phyloP scores from a whole-genome alignment of 2,329 filamentous ascomycete species.

The Penicillium sp. region DNA sequence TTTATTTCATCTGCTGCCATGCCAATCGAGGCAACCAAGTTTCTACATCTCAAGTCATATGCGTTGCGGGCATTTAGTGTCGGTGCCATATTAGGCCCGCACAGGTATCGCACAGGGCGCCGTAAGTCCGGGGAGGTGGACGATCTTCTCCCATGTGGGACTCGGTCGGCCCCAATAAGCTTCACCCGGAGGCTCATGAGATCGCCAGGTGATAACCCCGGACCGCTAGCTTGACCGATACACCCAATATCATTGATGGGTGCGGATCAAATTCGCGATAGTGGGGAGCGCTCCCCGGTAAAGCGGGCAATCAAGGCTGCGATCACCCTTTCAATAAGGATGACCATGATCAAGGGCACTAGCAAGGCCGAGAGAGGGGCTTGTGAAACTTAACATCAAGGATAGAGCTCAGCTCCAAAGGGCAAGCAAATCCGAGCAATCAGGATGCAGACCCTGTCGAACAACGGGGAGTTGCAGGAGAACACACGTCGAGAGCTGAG shows the following conservation, averaged over 20 bases:
- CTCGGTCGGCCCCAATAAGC: conserved; percentile 9
- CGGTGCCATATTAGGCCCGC: not conserved
- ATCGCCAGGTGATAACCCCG: conserved; percentile 13
- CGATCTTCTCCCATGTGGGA: conserved; percentile 12
- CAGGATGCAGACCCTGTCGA: not conserved
- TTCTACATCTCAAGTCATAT: not conserved
- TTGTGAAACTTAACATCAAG: not conserved
- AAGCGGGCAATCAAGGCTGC: conserved; percentile 1
- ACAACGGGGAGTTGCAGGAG: not conserved
- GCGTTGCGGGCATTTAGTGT: not conserved
- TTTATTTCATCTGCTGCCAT: not conserved
- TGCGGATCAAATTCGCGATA: not conserved
- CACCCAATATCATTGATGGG: not conserved
- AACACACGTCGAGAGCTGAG: not conserved
- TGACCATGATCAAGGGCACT: not conserved
- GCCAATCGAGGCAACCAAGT: not conserved
- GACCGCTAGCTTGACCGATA: conserved; percentile 1
- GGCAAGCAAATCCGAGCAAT: not conserved
- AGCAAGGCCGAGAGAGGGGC: not conserved
- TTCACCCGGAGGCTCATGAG: conserved; percentile 5
- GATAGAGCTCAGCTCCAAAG: not conserved
- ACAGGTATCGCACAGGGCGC: not conserved
- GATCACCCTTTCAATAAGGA: not conserved
- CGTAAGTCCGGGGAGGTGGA: conserved; percentile 7
- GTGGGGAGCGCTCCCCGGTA: not conserved